Conservation (phyloP, 1,139 yeast genomes). For the Hyphopichia pseudoburtonii region DNA sequence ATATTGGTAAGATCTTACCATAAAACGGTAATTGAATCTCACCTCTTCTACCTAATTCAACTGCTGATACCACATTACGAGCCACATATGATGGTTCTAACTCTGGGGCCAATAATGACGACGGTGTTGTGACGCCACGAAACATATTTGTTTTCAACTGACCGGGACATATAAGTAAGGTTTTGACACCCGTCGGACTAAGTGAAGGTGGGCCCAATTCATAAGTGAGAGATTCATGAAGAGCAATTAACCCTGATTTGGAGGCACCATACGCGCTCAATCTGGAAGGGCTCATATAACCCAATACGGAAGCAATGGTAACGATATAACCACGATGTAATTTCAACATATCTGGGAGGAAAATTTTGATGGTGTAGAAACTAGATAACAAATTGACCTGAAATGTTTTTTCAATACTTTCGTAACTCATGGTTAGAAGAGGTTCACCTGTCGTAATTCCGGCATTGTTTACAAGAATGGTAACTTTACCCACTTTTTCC, state of each 20-base stretch:
- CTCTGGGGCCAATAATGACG: slow-evolving; percentile 75
- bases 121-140: slow-evolving; percentile 68
- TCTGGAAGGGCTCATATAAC: slow-evolving; percentile 80
- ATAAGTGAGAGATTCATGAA: slow-evolving; percentile 78
- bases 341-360: slow-evolving; percentile 72
- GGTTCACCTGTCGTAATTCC: slow-evolving; percentile 66
- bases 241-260: slow-evolving; percentile 79
- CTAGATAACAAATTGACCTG: slow-evolving; percentile 68
- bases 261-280: slow-evolving; percentile 86
- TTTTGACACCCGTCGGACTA: slow-evolving; percentile 56
- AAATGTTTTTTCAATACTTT: slow-evolving; percentile 61
- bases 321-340: slow-evolving; percentile 70
- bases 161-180: slow-evolving; percentile 83
- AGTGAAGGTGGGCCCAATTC: slow-evolving; percentile 61
- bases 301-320: slow-evolving; percentile 80
- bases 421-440: slow-evolving; percentile 51
- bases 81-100: slow-evolving; percentile 71
- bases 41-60: slow-evolving; percentile 63
- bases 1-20: slow-evolving; percentile 67
- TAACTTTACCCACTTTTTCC: slow-evolving; percentile 55
- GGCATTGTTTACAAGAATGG: slow-evolving; percentile 79
- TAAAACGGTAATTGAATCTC: slow-evolving; percentile 75
- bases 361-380: slow-evolving; percentile 66
- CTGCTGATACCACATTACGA: slow-evolving; percentile 49
- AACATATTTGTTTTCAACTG: slow-evolving; percentile 78